Evolutionary conservation across 2,329 filamentous ascomycete species (phyloP), one percentile per base, ranked within the genome.

Genomic region (Botrytis pseudocinerea): DNA sequence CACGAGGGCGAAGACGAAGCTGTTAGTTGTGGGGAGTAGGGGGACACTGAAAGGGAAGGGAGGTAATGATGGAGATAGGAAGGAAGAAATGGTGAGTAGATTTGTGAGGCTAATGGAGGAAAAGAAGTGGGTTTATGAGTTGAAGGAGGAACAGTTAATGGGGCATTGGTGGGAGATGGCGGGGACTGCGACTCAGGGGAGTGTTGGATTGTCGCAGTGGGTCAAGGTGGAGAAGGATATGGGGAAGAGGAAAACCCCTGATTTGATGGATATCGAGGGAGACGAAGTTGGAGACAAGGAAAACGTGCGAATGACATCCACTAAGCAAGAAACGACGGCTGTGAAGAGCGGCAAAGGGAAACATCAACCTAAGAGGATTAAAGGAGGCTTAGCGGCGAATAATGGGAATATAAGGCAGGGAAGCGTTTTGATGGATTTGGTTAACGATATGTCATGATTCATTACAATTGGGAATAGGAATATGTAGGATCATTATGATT

Each of bases 1-100:
- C 76, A 99, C 96, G 6, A 87, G 96, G 42, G 96, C 96, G 35
- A 93, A 95, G 81, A 96, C 92, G 0, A 99, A 99, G 84, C 84
- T 99, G 51, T 86, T 99, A 1, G 92, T 99, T 20, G 83, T 99
- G 0, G 96, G 96, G 16, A 97, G 93, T 81, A 89, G 89, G 79
- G 87, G 85, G 72, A 99, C 96, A 0, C 84, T 99, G n/a, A 83
- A 84, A 22, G 80, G 80, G 91, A 70, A 90, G 85, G n/a, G 90
- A 85, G 38, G 85, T 89, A 18, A 57, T 7, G n/a, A 28, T 28
- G 51, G n/a, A 85, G 46, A 42, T 1, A 25, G 20, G 32, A 54
- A 54, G 10, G 91, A 93, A 77, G 92, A 94, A 77, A 90, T 98
- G 83, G 85, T 99, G 22, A 88, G 88, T 48, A 87, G 87, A 35